phyloP scores from a whole-genome alignment of 208 protist genomes.

The Crithidia sp. region DNA sequence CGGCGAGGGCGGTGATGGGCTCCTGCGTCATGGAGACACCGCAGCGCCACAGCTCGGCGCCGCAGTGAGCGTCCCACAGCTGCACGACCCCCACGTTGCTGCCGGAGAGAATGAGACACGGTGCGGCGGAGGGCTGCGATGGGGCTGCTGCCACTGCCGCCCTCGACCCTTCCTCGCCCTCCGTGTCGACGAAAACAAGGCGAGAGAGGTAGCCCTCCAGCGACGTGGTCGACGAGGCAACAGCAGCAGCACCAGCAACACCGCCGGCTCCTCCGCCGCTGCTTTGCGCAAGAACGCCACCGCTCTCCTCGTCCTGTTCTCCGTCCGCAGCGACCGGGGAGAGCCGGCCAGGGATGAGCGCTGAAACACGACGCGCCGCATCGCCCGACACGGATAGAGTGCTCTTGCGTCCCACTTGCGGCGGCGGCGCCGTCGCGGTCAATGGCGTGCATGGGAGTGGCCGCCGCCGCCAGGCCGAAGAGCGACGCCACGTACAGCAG shows the following conservation, averaged over 20 bases:
- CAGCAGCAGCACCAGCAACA: not conserved
- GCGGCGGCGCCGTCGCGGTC: not conserved
- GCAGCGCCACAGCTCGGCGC: constrained; percentile 71
- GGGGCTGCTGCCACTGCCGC: not conserved
- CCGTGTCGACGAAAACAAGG: constrained; percentile 11
- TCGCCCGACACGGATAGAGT: not conserved
- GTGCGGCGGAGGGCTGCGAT: not conserved
- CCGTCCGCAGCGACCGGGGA: too few species aligned
- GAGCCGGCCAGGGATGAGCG: too few species aligned
- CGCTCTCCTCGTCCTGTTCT: too few species aligned
- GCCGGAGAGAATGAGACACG: constrained; percentile 51
- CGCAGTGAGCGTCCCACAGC: constrained; percentile 74
- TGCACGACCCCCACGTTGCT: constrained; percentile 83
- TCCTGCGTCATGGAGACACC: constrained; percentile 56
- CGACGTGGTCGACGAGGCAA: constrained; percentile 10
- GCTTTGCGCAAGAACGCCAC: too few species aligned
- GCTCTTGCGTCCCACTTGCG: not conserved
- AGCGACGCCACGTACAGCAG: constrained; percentile 24
- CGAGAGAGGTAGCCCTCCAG: constrained; percentile 34
- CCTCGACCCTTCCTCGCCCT: not conserved
- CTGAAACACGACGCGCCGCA: constrained; percentile 22
- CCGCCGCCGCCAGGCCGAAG: constrained; percentile 8
- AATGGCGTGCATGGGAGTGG: constrained; percentile 20
- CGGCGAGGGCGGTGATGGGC: constrained; percentile 54
- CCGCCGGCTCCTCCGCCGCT: too few species aligned